Base-by-base conservation (phyloP, 2,329 filamentous ascomycete species). In the Arthroderma sp. region DNA sequence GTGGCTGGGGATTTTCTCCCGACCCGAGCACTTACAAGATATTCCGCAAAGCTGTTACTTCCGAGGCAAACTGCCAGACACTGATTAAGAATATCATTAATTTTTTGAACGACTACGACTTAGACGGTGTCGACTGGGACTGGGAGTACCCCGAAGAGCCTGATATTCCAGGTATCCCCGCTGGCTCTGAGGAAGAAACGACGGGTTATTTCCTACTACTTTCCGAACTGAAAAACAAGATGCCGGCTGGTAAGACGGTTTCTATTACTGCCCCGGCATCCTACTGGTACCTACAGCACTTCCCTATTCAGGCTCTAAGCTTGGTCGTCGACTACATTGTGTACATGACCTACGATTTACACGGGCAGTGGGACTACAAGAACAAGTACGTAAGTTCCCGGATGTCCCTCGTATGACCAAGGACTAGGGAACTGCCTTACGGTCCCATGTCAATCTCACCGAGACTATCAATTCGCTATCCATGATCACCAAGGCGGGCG, bases 1-100 rank as follows among this genome's bases (percentile, higher is more conserved):
- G 74, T 17, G 74, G 74, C 25, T 76, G 75, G 75, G 65, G 63
- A 33, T 70, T 70, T 58, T 73, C 68, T 2, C 75, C 74, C 0
- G 63, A 66, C 1, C 66, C 71, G 0, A 64, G 47, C 1, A 73
- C 70, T 0, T 74, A 68, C 58, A 44, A 58, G n/a, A 70, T 74
- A 39, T 70, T 76, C 55, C 66, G 73, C 6, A 60, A 70, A 8
- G 71, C 59, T 11, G 65, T 73, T 4, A 70, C 71, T 63, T 62
- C 64, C 1, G 66, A 58, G 1, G 31, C 31, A 2, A 77, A 79
- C 58, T 67, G 72, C 0, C 60, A 66, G 2, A 70, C 39, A 25
- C 69, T 77, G 37, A 61, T 67, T 25, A 71, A 38, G 70, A 70
- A 71, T 63, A 55, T 73, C 49, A 60, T 71, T 59, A 56, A 72